Evolutionary conservation across 345 rosid species (phyloP), one percentile per base, ranked within the genome.

Genomic region (Gossypium mustelinum): DNA sequence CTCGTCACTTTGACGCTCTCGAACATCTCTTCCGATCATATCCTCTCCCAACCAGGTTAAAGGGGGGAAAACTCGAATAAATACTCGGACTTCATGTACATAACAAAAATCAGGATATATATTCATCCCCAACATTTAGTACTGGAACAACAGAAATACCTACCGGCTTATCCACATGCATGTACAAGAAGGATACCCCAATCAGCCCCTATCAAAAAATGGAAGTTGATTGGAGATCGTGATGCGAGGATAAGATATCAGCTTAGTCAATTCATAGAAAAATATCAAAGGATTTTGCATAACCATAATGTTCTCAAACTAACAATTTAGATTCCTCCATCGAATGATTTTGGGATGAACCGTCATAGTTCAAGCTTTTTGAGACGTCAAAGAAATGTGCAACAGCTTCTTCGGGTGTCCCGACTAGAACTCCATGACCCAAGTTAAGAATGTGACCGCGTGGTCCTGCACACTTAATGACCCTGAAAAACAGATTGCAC

Each of bases 361-460:
- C 61, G 73, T 85, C 78, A 77, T 85, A 89, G 48, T 86, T 82
- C 84, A 92, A 75, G 88, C 88, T 86, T 85, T 89, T 87, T 2
- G 89, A 81, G n/a, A 92, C 90, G 17, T 91, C 93, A 78, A 94
- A 94, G 84, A 94, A 94, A 86, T 92, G 98, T 61, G 88, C 88
- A 54, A 94, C 98, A 25, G 97, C 98, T 84, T 87, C 97, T 85
- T 92, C 97, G 16, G 97, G 97, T 11, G 98, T 91, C 78, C 97
- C 97, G 45, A 94, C 98, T 45, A 92, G 90, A 76, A 94, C 97
- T 51, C 97, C 97, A 43, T 92, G 97, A 55, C 94, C 97, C 72
- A 92, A 86, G 79, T 92, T 94, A 75, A 92, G 97, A 44, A 92
- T 89, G 83, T 92, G 98, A 34, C 97, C 97, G 47, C 79, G 85